A percentile compares a stretch with the other conserved stretches of the same genome.
Evolutionary conservation across 2,329 filamentous ascomycete species (phyloP).

Genomic region (Botrytis cinerea): DNA sequence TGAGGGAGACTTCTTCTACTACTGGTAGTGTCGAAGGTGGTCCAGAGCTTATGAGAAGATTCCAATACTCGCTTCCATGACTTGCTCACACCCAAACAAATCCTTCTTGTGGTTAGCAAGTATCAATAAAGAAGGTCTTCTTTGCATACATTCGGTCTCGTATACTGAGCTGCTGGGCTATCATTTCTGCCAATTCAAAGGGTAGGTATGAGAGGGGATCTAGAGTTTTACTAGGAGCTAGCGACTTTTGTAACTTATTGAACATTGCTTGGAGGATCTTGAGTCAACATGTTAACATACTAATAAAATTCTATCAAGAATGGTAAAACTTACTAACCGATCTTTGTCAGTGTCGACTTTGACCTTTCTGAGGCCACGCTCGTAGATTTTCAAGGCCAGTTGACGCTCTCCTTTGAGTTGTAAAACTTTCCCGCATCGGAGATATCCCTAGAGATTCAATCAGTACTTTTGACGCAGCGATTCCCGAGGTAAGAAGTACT

Average conservation of each 20-base stretch:
- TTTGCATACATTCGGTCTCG: slow-evolving; percentile 39
- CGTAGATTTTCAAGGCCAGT: slow-evolving; percentile 42
- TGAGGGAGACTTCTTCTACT: slow-evolving; percentile 29
- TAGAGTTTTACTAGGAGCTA: slow-evolving; percentile 34
- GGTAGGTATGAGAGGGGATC: slow-evolving; percentile 42
- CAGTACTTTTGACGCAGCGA: background rate
- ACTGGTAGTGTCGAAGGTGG: slow-evolving; percentile 36
- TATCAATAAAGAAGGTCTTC: background rate
- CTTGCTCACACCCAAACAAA: slow-evolving; percentile 39
- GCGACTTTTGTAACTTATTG: slow-evolving; percentile 36
- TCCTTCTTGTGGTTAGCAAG: slow-evolving; percentile 30
- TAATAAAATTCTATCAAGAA: background rate
- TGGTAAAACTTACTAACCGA: slow-evolving; percentile 32
- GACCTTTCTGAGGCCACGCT: slow-evolving; percentile 41
- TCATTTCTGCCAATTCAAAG: slow-evolving; percentile 41
- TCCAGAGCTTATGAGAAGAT: slow-evolving; percentile 39
- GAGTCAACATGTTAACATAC: slow-evolving; percentile 20
- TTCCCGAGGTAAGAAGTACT: background rate
- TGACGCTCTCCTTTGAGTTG: slow-evolving; percentile 37
- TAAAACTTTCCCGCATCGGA: slow-evolving; percentile 41
- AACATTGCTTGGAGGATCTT: slow-evolving; percentile 40
- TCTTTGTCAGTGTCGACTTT: slow-evolving; percentile 39
- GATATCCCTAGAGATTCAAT: slow-evolving; percentile 38
- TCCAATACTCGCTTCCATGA: slow-evolving; percentile 40
- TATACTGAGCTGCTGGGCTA: slow-evolving; percentile 37